Evolutionary conservation across 257 asterid species (phyloP).

Genomic region (Jasminum sambac): DNA sequence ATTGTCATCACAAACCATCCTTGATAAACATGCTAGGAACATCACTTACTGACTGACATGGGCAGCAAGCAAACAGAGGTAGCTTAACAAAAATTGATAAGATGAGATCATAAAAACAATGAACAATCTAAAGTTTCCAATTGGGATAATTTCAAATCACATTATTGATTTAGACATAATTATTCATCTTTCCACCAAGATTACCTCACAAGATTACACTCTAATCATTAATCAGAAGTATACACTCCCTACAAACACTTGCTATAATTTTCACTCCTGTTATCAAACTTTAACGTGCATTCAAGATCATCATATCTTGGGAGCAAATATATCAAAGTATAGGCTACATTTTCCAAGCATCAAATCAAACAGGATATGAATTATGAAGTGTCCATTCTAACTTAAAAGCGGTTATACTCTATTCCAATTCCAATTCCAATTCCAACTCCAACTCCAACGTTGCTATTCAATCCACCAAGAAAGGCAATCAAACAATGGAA

Average conservation of each 20-base stretch:
- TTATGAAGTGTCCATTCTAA: neutral
- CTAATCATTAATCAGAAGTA: neutral
- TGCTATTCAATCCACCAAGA: constrained; percentile 12
- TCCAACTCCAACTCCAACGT: neutral
- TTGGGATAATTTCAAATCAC: neutral
- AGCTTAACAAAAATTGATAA: neutral
- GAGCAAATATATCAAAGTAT: neutral
- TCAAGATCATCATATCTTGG: constrained; percentile 9
- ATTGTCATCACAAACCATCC: neutral
- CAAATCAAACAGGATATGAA: neutral
- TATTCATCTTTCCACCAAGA: neutral
- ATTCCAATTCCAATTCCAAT: neutral
- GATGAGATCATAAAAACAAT: neutral
- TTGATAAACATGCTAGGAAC: neutral
- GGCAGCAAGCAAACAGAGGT: neutral
- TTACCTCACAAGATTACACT: neutral
- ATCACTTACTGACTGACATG: neutral
- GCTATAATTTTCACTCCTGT: constrained; percentile 7
- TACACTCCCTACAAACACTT: constrained; percentile 4
- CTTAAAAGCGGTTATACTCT: neutral
- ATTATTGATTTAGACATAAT: neutral
- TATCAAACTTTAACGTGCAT: neutral
- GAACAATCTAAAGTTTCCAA: neutral
- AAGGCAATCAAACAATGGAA: neutral
- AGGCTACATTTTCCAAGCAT: neutral